Evolutionary conservation across 345 rosid species (phyloP), one percentile per base, ranked within the genome.

Genomic region (Eucalyptus regnans): DNA sequence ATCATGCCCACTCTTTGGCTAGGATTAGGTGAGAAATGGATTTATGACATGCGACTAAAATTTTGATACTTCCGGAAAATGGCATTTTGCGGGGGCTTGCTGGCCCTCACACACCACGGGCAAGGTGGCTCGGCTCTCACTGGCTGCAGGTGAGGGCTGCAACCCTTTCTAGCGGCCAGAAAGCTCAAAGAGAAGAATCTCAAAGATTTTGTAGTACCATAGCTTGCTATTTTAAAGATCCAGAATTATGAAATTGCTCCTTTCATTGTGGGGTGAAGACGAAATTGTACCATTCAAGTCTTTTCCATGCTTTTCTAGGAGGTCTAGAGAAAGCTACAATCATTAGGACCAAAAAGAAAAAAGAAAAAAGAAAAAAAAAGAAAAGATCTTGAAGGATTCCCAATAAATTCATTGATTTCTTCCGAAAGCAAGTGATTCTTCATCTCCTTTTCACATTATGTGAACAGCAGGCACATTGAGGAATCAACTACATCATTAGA

Each of bases 101-200:
- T 56, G 6, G 13, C 62, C 62, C 12, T 56, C 27, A 56, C 29
- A 0, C 0, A 6, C 62, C 29, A 56, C 0, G 12, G 27, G 27
- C 60, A 56, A 56, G 60, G 60, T 56, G 33, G 33, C 33, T 33
- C 33, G 60, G 27, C 60, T 22, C 27, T 22, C 60, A 22, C 5
- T 1, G 62, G 62, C 27, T 1, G 1, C 27, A 9, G 62, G 12
- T 0, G 12, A 56, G 29, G 29, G 1, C 29, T 23, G 27, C 29
- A 4, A 23, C 62, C 62, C 27, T 56, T 56, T 6, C 62, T 23
- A 56, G 12, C 12, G 6, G 29, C 62, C 27, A 56, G 29, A 12
- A 23, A 56, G 62, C 62, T 56, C 33, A 33, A 33, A 33, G 33
- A 33, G 33, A 33, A 33, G 33, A 33, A 33, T 33, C 33, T 33